Conservation (phyloP, 2,329 filamentous ascomycete species). For the Arthrobotrys musiformis region DNA sequence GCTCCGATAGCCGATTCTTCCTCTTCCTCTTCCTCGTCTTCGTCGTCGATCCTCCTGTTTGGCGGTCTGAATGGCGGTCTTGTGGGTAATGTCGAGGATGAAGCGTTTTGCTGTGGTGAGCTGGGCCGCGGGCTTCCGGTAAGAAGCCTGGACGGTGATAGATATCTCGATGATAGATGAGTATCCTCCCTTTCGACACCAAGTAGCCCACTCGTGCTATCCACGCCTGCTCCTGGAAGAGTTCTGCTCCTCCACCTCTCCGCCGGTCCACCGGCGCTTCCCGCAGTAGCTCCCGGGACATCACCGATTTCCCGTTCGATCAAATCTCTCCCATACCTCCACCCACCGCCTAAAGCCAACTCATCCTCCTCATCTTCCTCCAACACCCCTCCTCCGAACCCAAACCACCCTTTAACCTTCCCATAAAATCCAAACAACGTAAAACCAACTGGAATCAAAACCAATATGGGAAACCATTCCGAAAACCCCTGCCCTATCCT, state of each 20-base stretch:
- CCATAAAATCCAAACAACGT: slow-evolving; percentile 91
- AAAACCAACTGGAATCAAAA: slow-evolving; percentile 84
- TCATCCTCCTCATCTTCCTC: slow-evolving; percentile 74
- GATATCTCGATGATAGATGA: slow-evolving; percentile 35
- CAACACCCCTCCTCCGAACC: slow-evolving; percentile 81
- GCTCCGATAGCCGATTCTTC: slow-evolving; percentile 86
- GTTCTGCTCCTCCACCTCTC: slow-evolving; percentile 58
- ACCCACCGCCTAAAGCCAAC: slow-evolving; percentile 70
- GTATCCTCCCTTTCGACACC: slow-evolving; percentile 36
- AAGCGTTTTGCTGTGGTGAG: slow-evolving; percentile 20
- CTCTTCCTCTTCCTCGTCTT: slow-evolving; percentile 71
- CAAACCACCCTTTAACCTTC: slow-evolving; percentile 78
- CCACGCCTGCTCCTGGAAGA: slow-evolving; percentile 58
- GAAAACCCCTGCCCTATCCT: slow-evolving; percentile 85
- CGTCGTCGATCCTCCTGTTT: slow-evolving; percentile 57
- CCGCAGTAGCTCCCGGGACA: slow-evolving; percentile 65
- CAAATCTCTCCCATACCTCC: slow-evolving; percentile 89
- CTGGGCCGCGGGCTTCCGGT: slow-evolving; percentile 19
- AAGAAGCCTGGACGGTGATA: slow-evolving; percentile 28
- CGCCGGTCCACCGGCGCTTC: slow-evolving; percentile 59
- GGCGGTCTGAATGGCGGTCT: slow-evolving; percentile 40
- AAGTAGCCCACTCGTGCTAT: slow-evolving; percentile 37
- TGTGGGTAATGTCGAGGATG: slow-evolving; percentile 6
- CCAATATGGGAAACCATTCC: slow-evolving; percentile 85
- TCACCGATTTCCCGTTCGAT: slow-evolving; percentile 86